Evolutionary conservation across 1,139 yeast genomes (phyloP).

Genomic region (Diutina mesorugosa): DNA sequence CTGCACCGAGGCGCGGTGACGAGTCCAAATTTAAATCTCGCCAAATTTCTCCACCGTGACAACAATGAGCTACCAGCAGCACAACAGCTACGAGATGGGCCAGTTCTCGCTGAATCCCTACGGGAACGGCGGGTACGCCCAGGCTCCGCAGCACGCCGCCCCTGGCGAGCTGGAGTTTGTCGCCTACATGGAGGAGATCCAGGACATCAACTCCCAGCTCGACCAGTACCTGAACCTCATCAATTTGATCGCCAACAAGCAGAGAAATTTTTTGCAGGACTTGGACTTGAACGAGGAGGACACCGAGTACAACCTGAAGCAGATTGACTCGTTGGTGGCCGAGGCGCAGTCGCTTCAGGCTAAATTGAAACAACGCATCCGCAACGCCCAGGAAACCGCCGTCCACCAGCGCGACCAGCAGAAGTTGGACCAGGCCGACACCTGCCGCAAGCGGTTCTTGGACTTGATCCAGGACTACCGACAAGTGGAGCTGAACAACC

Average conservation of each 20-base stretch:
- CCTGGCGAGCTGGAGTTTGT: slow-evolving; percentile 47
- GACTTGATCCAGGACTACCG: slow-evolving; percentile 79
- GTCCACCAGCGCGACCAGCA: slow-evolving; percentile 63
- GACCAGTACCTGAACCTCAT: slow-evolving; percentile 70
- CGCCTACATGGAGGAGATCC: slow-evolving; percentile 71
- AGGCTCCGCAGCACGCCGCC: not conserved
- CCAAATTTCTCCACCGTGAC: slow-evolving; percentile 1
- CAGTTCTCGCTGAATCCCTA: not conserved
- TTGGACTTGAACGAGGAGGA: slow-evolving; percentile 64
- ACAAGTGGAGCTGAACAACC: slow-evolving; percentile 74
- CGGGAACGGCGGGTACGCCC: not conserved
- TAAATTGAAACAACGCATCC: slow-evolving; percentile 63
- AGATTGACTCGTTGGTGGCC: slow-evolving; percentile 63
- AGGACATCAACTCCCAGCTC: slow-evolving; percentile 67
- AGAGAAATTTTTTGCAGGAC: slow-evolving; percentile 73
- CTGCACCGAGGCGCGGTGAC: not conserved
- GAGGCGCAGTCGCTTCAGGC: slow-evolving; percentile 75
- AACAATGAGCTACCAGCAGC: slow-evolving; percentile 1
- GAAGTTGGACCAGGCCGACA: slow-evolving; percentile 84
- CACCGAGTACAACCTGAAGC: slow-evolving; percentile 57
- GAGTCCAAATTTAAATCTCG: not conserved
- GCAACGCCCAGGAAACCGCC: slow-evolving; percentile 52
- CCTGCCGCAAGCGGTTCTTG: slow-evolving; percentile 75
- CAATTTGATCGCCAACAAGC: slow-evolving; percentile 69
- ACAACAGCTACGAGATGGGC: slow-evolving; percentile 2